Base-by-base conservation (phyloP, 331 rosid species). In the Stylosanthes scabra region DNA sequence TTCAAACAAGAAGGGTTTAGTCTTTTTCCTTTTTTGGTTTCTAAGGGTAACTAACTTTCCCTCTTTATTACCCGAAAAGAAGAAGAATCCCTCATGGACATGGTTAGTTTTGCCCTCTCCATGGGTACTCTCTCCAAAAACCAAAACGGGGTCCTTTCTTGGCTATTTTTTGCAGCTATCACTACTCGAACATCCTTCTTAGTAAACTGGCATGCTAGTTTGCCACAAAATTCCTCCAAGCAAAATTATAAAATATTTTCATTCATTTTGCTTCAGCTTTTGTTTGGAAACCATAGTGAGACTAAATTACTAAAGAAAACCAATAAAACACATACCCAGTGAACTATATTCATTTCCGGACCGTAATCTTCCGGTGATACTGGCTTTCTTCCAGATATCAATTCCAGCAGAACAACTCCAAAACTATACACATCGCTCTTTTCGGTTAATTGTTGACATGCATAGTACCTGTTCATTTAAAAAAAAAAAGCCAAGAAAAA, bases 361-460 rank as follows among this genome's bases (percentile, higher is more conserved):
- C 97, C 97, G 75, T 86, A 91, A 70, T 90, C 97, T 76, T 91
- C 97, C 41, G 85, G 73, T 15, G 99, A 94, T 28, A 94, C 86
- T 2, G 96, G 88, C 78, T 89, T 94, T 83, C 74, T 91, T 63
- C 99, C 97, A 5, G 97, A 90, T 75, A 94, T 91, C 71, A 94
- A 82, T 84, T 94, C 97, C 8, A 94, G 80, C 0, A 94, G 88
- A 67, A 94, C 99, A 72, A 94, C 99, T 27, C 99, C 97, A 56
- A 91, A 94, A 81, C 99, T 89, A 59, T 94, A 94, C 2, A 94
- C 96, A 52, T 94, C 99, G 67, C 99, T 94, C 79, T 91, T 94
- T 78, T 94, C 96, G 0, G 99, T 94, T 80, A 94, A 75, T 71
- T 91, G 99, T 75, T 91, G 97, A 84, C 80, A 78, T 69, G 99